phyloP scores from a whole-genome alignment of 495 filamentous ascomycete genomes.

The Astrothelium subdiscretum region DNA sequence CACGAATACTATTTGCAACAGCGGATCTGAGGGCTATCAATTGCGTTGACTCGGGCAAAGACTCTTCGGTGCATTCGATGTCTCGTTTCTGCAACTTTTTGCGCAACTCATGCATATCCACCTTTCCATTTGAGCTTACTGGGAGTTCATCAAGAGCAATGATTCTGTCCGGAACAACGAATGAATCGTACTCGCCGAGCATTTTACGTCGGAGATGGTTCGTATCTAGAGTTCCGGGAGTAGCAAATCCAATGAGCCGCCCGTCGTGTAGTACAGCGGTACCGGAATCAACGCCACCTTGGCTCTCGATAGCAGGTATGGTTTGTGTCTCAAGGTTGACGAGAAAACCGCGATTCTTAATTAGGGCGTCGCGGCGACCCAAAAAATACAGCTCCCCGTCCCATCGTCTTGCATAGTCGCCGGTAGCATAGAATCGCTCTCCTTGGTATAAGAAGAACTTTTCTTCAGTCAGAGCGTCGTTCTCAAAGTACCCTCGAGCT shows the following conservation, averaged over 20 bases:
- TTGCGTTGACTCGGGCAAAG: background rate
- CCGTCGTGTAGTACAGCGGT: constrained; percentile 13
- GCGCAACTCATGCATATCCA: background rate
- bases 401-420: constrained; percentile 13
- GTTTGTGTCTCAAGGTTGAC: constrained; percentile 18
- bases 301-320: background rate
- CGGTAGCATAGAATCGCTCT: constrained; percentile 14
- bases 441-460: constrained; percentile 18
- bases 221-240: constrained; percentile 8
- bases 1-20: background rate
- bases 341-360: constrained; percentile 23
- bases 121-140: background rate
- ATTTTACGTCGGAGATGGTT: background rate
- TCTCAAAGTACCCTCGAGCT: constrained; percentile 17
- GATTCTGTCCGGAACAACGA: background rate
- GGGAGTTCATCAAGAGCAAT: background rate
- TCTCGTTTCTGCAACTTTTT: background rate
- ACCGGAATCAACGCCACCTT: background rate
- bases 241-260: constrained; percentile 12
- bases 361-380: constrained; percentile 15
- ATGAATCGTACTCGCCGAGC: background rate
- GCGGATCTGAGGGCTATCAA: background rate
- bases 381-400: constrained; percentile 7
- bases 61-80: background rate
- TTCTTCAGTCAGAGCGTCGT: constrained; percentile 10